These are phyloP conservation scores for Aspergillus novoparasiticus DNA, from an alignment of 2,329 filamentous ascomycete genomes.

Conservation along the genomic window DNA sequence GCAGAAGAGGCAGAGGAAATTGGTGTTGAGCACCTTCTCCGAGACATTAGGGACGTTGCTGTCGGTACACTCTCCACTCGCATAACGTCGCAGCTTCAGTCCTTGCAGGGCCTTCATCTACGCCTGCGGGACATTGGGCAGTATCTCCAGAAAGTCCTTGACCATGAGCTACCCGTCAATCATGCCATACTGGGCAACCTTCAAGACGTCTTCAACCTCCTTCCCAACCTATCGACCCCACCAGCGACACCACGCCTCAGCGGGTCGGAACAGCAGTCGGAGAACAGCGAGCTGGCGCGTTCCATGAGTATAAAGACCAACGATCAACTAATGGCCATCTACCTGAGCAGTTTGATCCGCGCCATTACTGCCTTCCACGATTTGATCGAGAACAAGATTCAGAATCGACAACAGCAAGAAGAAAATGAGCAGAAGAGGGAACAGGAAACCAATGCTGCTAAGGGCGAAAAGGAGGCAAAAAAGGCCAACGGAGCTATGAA, in stretches of 20 bases:
- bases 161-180: constrained; percentile 90
- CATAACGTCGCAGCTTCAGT: constrained; percentile 97
- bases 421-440: constrained; percentile 86
- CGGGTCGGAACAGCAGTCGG: constrained; percentile 57
- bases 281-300: constrained; percentile 84
- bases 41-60: constrained; percentile 96
- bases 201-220: constrained; percentile 98
- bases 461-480: constrained; percentile 65
- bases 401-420: constrained; percentile 95
- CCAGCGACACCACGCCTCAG: constrained; percentile 62
- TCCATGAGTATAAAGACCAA: constrained; percentile 99
- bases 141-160: constrained; percentile 94
- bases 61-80: constrained; percentile 95
- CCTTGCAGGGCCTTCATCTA: constrained; percentile 91
- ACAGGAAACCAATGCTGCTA: constrained; percentile 64
- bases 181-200: constrained; percentile 96
- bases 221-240: constrained; percentile 91
- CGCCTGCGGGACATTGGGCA: constrained; percentile 92
- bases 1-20: constrained; percentile 99
- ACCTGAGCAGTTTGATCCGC: constrained; percentile 92
- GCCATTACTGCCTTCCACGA: constrained; percentile 99
- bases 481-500: constrained; percentile 49
- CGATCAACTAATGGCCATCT: constrained; percentile 98
- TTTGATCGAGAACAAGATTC: constrained; percentile 99
- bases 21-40: constrained; percentile 93